Evolutionary conservation across 495 filamentous ascomycete species (phyloP).

Genomic region (Trichodelitschia bisporula): DNA sequence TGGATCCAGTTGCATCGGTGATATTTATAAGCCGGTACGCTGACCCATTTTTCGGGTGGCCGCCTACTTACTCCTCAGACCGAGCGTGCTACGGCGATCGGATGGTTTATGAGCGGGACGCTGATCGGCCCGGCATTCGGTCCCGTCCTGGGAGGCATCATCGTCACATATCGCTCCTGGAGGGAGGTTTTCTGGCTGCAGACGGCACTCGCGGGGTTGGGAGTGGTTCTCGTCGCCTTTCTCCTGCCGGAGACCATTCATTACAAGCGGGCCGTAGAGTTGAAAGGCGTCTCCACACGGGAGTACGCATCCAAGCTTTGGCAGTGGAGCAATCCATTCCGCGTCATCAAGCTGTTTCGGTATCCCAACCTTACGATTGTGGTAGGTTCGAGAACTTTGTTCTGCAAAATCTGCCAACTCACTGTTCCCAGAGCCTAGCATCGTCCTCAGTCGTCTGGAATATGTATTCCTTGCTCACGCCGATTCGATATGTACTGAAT

Average conservation of each 20-base stretch:
- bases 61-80: constrained; percentile 14
- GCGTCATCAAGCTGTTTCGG: constrained; percentile 28
- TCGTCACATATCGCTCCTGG: constrained; percentile 46
- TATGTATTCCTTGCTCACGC: constrained; percentile 46
- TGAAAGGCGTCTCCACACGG: constrained; percentile 21
- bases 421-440: constrained; percentile 22
- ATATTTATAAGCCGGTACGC: constrained; percentile 16
- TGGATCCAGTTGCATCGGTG: constrained; percentile 33
- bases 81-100: constrained; percentile 40
- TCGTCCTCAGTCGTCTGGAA: constrained; percentile 43
- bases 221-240: constrained; percentile 31
- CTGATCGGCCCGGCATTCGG: constrained; percentile 47
- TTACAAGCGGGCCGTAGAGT: constrained; percentile 28
- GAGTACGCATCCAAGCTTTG: constrained; percentile 28
- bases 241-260: constrained; percentile 48
- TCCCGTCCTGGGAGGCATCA: constrained; percentile 32
- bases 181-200: constrained; percentile 51
- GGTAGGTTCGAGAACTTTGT: constrained; percentile 5
- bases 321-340: constrained; percentile 34
- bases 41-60: background rate
- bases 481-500: constrained; percentile 51
- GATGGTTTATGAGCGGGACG: constrained; percentile 45
- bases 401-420: background rate
- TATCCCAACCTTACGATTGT: constrained; percentile 43
- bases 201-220: constrained; percentile 31